Base-by-base conservation (phyloP, 768 basidiomycete genomes). In the Amanita fuliginea region DNA sequence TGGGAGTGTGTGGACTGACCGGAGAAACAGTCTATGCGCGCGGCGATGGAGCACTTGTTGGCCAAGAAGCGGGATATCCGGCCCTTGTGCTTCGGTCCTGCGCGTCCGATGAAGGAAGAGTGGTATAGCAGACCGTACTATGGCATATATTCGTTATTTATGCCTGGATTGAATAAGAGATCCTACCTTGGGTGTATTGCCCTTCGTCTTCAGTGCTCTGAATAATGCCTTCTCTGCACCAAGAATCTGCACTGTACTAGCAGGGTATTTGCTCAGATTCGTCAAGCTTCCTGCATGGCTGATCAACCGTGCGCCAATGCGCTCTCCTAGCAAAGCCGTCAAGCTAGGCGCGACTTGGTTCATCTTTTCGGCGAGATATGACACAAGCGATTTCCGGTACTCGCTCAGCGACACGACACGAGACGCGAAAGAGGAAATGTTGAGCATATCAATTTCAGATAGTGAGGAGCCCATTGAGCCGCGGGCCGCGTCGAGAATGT, bases 141-240 rank as follows among this genome's bases (percentile, higher is more conserved):
- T 11, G 24, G 9, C 11, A 26, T 26, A 3, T 6, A 26, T 47
- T 22, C 16, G n/a, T 22, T 14, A 43, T 26, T 6, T 22, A 14
- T 36, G n/a, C 22, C 8, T 2, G 24, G 1, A 11, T 24, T 16
- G 47, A 19, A 45, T 11, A 35, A 30, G 36, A 22, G 24, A 18
- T 59, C 65, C 46, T 56, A 90, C 91, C 74, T 96, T 96, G 36
- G 95, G 94, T 0, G 95, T 99, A 65, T 98, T 97, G 13, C 95
- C 95, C 68, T 97, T 98, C 28, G 95, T 97, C 74, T 98, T 98
- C 60, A 98, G 73, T 0, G 95, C 95, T 48, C 95, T 73, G 79
- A 98, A 98, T 22, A 98, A 75, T 2, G 95, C 95, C 67, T 98
- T 98, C 72, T 98, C 95, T 19, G 95, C 95, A 57, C 95, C 95